Conservation (phyloP, 352 stramenopile species). For the Globisporangium abappressorium region DNA sequence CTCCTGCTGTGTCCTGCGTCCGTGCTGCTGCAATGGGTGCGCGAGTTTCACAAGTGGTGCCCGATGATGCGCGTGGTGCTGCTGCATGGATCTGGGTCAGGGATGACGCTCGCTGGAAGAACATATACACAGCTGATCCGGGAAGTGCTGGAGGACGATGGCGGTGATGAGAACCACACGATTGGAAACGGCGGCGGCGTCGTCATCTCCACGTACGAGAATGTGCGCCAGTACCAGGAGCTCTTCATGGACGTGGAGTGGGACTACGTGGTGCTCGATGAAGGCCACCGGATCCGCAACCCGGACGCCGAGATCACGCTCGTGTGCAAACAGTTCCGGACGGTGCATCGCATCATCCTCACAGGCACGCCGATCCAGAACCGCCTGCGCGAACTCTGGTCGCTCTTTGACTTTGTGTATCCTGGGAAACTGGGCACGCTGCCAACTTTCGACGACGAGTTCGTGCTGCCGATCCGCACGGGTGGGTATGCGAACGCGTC, state of each 20-base stretch:
- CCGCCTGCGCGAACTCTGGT: constrained; percentile 96
- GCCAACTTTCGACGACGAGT: constrained; percentile 97
- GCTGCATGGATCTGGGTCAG: constrained; percentile 84
- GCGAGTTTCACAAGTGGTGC: constrained; percentile 93
- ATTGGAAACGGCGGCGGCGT: constrained; percentile 64
- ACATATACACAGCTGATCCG: constrained; percentile 62
- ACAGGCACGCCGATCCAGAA: constrained; percentile 94
- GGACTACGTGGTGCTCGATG: constrained; percentile 98
- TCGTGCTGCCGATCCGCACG: constrained; percentile 95
- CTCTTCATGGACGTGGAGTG: constrained; percentile 91
- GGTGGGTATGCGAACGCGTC: constrained; percentile 92
- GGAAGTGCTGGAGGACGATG: constrained; percentile 37
- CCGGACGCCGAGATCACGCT: constrained; percentile 96
- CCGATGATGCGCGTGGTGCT: constrained; percentile 87
- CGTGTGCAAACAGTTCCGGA: constrained; percentile 91
- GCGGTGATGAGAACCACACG: constrained; percentile 7
- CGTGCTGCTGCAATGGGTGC: constrained; percentile 95
- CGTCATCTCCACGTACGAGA: constrained; percentile 97
- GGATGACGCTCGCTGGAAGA: constrained; percentile 36
- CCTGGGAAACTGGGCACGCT: constrained; percentile 96
- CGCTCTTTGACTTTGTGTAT: constrained; percentile 99
- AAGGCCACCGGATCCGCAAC: constrained; percentile 99
- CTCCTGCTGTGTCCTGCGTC: constrained; percentile 95
- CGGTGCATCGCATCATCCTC: constrained; percentile 91
- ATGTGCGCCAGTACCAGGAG: constrained; percentile 89